A percentile compares a stretch with the other conserved stretches of the same genome.
Evolutionary conservation across 1,284 basidiomycete species (phyloP).

Genomic region (Cutaneotrichosporon sp.): DNA sequence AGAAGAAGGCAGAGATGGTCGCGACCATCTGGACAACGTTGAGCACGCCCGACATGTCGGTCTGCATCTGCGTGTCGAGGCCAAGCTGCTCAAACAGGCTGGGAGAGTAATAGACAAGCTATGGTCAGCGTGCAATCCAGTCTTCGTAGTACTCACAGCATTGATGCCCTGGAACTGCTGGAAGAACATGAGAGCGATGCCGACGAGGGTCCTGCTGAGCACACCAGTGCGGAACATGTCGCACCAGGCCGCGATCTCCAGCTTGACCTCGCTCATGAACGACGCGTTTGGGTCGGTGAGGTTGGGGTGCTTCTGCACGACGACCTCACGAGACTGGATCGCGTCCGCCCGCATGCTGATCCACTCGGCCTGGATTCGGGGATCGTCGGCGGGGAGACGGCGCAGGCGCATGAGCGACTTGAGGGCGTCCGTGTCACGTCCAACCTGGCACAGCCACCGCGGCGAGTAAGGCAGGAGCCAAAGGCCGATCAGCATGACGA

Average conservation of each 20-base stretch:
- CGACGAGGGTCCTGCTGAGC: constrained; percentile 27
- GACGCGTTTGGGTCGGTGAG: constrained; percentile 16
- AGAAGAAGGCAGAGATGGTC: constrained; percentile 40
- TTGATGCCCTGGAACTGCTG: constrained; percentile 41
- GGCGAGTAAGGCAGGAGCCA: constrained; percentile 58
- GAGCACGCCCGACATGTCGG: constrained; percentile 44
- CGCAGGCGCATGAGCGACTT: constrained; percentile 41
- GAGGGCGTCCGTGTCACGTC: constrained; percentile 40
- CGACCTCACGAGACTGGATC: constrained; percentile 26
- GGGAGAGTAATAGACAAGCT: constrained; percentile 39
- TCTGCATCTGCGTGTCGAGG: constrained; percentile 36
- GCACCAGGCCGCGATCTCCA: constrained; percentile 27
- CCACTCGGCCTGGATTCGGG: constrained; percentile 46
- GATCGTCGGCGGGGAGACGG: constrained; percentile 33
- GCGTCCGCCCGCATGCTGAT: constrained; percentile 46
- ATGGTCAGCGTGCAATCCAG: no score
- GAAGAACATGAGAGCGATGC: constrained; percentile 36
- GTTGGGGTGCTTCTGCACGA: constrained; percentile 23
- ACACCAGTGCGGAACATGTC: constrained; percentile 32
- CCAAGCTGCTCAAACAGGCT: constrained; percentile 47
- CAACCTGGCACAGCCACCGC: constrained; percentile 61
- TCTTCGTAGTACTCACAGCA: no score
- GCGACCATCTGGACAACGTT: constrained; percentile 48
- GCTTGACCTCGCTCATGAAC: constrained; percentile 26
- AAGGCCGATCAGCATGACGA: constrained; percentile 46